Evolutionary conservation across 306 rosid genomes (phyloP), one percentile per base, ranked within the genome.

Genomic region (Casuarina cunninghamiana): DNA sequence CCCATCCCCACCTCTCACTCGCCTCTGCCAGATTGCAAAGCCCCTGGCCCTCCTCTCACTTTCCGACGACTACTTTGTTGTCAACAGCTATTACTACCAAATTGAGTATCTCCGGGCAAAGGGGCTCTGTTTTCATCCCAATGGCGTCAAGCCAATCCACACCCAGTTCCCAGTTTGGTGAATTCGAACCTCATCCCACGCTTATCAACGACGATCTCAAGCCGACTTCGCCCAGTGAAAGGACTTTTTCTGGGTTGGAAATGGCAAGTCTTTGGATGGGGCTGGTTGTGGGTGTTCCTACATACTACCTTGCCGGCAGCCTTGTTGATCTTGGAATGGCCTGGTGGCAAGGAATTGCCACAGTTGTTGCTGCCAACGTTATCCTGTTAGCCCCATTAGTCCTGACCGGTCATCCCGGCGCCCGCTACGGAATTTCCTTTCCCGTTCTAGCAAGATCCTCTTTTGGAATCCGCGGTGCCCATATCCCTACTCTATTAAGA

Each of bases 291-390:
- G 98, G 97, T 32, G 97, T 94, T 21, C 98, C 98, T 5, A 58
- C 98, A 3, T 92, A 90, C 54, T 94, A 94, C 84, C 86, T 94
- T 21, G 98, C 97, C 8, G 97, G 98, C 0, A 89, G 93, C 71
- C 87, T 94, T 3, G 97, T 94, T 21, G 97, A 94, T 32, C 95
- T 94, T 17, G 98, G 98, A 0, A 94, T 94, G 98, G 87, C 98
- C 9, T 95, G 98, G 97, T 90, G 97, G 98, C 97, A 95, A 83
- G 98, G 97, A 6, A 87, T 95, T 41, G 89, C 87, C 19, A 95
- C 97, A 8, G 97, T 95, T 32, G 89, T 91, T 17, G 49, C 79
- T 1, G 97, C 97, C 57, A 95, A 92, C 72, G 12, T 84, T 8
- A 79, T 92, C 10, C 84, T 91, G 1, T 48, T 90, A 49, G 53